Base-by-base conservation (phyloP, 345 rosid species). In the Kernera saxatilis region DNA sequence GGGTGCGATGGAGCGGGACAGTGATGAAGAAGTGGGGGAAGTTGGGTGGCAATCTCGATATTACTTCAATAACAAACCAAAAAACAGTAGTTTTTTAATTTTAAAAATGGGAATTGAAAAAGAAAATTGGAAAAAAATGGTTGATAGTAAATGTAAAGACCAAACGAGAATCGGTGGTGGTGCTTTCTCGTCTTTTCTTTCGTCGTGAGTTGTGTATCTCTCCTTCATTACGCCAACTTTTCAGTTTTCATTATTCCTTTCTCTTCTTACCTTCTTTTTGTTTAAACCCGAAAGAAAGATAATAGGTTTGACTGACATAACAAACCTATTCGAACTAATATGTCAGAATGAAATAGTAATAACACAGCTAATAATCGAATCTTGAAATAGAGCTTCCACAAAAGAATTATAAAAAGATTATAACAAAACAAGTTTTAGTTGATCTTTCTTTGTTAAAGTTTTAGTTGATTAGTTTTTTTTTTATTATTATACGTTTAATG, bases 1-100 rank as follows among this genome's bases (percentile, higher is more conserved):
- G 65, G 71, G 70, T 64, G 64, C 59, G 59, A 48, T 73, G 77
- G 68, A 74, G 46, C 67, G 14, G 78, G 78, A 51, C 69, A 74
- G 67, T 67, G 73, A 39, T 74, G 68, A 58, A 49, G 72, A 51
- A 59, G 72, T 66, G 72, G 77, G 64, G 52, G 65, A 56, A 73
- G 65, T 45, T 55, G 55, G 78, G 44, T 53, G 48, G 43, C 2
- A 51, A 25, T 59, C 39, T 70, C 59, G 27, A 71, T 61, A 22
- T 30, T 21, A 51, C 17, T 56, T 69, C 4, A 14, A 32, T 54
- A 22, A 52, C 58, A 54, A 9, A 29, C 32, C 3, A 61, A 9
- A 36, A 23, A 11, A 17, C 23, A 54, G 8, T 1, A 18, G n/a
- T 8, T 17, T 29, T 30, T 4, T 55, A 15, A 15, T 10, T 32